Evolutionary conservation across 2,329 filamentous ascomycete species (phyloP), one percentile per base, ranked within the genome.

Genomic region (Paracoccidioides brasiliensis): DNA sequence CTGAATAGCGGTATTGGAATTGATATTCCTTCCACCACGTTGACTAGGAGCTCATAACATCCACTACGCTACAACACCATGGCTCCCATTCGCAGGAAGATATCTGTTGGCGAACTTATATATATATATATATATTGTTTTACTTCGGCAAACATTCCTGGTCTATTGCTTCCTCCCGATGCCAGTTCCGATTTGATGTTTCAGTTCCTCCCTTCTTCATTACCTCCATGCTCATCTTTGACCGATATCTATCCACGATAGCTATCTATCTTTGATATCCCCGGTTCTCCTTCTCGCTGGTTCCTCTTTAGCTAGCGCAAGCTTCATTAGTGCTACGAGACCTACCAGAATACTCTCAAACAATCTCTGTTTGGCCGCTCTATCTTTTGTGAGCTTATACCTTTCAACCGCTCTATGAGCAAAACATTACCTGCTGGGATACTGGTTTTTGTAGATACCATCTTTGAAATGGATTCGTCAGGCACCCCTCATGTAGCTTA

Each of bases 1-100:
- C 32, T 56, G 56, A 59, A 48, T 60, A 38, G 54, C 57, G 37
- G 33, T 51, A 41, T 41, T 58, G 41, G 40, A 35, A 37, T 5
- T 51, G 14, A 6, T 12, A 32, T 43, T 49, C 14, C 15, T 35
- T 41, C 33, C 40, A 32, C 41, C 7, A 38, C 14, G 15, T 28
- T 9, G 33, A 52, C 9, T 32, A 32, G n/a, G 14, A 12, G n/a
- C 33, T 52, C 49, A 52, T 32, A 22, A 42, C 42, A 38, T 37
- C 38, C 42, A 37, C 32, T 41, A 30, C 38, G 49, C 38, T 52
- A 37, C 32, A 52, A 30, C 38, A n/a, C 10, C 38, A 33, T 10
- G 12, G n/a, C 35, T 41, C 35, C 9, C 8, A 4, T 28, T 1
- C 4, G 38, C 28, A 32, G 49, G 9, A 28, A 38, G 6, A 40